A percentile compares a stretch with the other conserved stretches of the same genome.
Evolutionary conservation across 164 flowering plant genomes (phyloP).

Genomic region (Tetracentron sinense): DNA sequence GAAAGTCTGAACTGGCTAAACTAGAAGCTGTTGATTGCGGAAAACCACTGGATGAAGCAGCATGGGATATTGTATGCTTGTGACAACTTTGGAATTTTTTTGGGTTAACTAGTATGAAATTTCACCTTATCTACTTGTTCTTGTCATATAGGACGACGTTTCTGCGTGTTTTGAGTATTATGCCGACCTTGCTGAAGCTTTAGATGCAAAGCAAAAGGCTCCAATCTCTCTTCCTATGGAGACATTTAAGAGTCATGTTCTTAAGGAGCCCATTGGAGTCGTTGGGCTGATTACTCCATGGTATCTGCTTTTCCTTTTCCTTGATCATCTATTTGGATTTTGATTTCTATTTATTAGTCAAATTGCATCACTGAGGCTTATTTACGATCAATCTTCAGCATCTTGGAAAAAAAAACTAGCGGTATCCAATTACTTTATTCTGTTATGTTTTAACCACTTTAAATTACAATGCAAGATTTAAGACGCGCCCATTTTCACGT

Average conservation of each 20-base stretch:
- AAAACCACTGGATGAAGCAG: slow-evolving; percentile 91
- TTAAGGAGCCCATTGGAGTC: slow-evolving; percentile 86
- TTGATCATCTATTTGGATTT: not conserved
- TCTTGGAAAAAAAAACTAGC: too few species aligned
- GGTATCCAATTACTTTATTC: too few species aligned
- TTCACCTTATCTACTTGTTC: slow-evolving; percentile 15
- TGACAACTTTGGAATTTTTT: not conserved
- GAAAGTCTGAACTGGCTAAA: slow-evolving; percentile 61
- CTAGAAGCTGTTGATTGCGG: slow-evolving; percentile 89
- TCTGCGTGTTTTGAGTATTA: slow-evolving; percentile 92
- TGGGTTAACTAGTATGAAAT: not conserved
- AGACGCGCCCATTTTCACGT: too few species aligned
- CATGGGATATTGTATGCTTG: slow-evolving; percentile 82
- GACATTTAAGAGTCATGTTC: slow-evolving; percentile 62
- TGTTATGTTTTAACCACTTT: too few species aligned
- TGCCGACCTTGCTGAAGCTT: slow-evolving; percentile 89
- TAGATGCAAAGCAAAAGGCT: slow-evolving; percentile 77
- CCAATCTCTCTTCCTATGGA: slow-evolving; percentile 79
- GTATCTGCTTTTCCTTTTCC: slow-evolving; percentile 32
- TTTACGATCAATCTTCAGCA: too few species aligned
- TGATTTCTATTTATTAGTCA: not conserved
- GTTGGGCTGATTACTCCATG: slow-evolving; percentile 96
- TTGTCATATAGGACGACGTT: slow-evolving; percentile 82
- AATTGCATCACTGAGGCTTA: too few species aligned
- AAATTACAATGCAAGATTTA: too few species aligned